A percentile compares a stretch with the other conserved stretches of the same genome.
Evolutionary conservation across 2,329 filamentous ascomycete species (phyloP).

Genomic region (Pseudogymnoascus sp.): DNA sequence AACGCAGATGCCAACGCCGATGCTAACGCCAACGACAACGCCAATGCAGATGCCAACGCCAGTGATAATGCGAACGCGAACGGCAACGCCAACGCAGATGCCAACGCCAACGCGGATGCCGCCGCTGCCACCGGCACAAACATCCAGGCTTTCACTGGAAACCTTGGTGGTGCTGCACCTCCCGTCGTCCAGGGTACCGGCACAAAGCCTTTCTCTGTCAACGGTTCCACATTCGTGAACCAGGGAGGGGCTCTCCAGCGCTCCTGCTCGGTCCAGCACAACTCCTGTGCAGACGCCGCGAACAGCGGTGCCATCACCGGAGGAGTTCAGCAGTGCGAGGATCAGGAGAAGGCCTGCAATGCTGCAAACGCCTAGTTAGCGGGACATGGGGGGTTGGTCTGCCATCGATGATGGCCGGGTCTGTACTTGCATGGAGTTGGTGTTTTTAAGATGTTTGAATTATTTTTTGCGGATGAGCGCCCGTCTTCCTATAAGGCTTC

Average conservation of each 20-base stretch:
- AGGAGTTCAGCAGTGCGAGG: constrained; percentile 43
- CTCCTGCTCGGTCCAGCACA: constrained; percentile 57
- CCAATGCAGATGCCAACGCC: neutral
- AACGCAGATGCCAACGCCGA: too few relatives aligned
- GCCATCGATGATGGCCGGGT: neutral
- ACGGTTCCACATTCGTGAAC: constrained; percentile 51
- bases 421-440: neutral
- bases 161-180: constrained; percentile 43
- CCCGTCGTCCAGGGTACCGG: constrained; percentile 41
- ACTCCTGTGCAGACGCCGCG: constrained; percentile 48
- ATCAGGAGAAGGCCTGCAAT: constrained; percentile 38
- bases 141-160: constrained; percentile 36
- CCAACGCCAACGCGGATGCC: neutral
- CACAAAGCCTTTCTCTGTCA: constrained; percentile 47
- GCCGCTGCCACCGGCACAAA: constrained; percentile 22
- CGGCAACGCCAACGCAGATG: too few relatives aligned
- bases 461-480: neutral
- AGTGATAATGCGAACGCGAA: neutral
- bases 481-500: neutral
- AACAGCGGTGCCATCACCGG: constrained; percentile 41
- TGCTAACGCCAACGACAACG: too few relatives aligned
- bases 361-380: neutral
- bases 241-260: constrained; percentile 48
- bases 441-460: constrained; percentile 5
- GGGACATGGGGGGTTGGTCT: neutral